Base-by-base conservation (phyloP, 2,329 filamentous ascomycete genomes). In the Colletotrichum sp. region DNA sequence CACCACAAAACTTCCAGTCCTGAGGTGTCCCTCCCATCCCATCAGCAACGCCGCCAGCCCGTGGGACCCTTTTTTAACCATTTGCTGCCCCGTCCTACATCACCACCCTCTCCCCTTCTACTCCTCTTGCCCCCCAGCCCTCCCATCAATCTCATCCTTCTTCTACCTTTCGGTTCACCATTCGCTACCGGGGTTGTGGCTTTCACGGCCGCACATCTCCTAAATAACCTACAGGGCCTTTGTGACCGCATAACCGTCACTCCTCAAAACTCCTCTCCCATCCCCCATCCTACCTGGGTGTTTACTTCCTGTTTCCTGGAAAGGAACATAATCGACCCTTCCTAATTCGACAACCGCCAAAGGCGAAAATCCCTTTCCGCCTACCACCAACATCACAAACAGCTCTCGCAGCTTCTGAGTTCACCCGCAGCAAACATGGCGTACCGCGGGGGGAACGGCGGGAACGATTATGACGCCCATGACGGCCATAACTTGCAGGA, bases 401-500 rank as follows among this genome's bases (percentile, higher is more conserved):
- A 69, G 54, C 47, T 55, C 54, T 70, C 43, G 67, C 31, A 69
- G 55, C 54, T 55, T 11, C 59, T 61, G 58, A 73, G 59, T 57
- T 68, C 58, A 70, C 55, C 63, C 43, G 34, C 70, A 78, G 76
- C 74, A 77, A 82, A 72, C 73, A 86, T 86, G 85, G 92, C 92
- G 80, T 93, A 93, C 84, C 90, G 90, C 84, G 90, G 90, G 88
- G 74, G 85, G 86, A 64, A 74, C 21, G 81, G 43, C 43, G 43
- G 85, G 29, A 69, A 69, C 43, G 58, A 69, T 16, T 93, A 91
- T 77, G 87, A 90, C 70, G 89, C 90, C 55, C 55, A 58, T 58
- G 55, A 58, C 78, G 89, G 90, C 78, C 92, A 94, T 81, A 89
- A 87, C 73, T 83, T 94, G 80, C 91, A 94, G 80, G 92, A 95